Percentiles rank a stretch among this genome's conserved stretches.
Conservation (phyloP, 768 basidiomycete species). For the Psilocybe subaeruginosa region DNA sequence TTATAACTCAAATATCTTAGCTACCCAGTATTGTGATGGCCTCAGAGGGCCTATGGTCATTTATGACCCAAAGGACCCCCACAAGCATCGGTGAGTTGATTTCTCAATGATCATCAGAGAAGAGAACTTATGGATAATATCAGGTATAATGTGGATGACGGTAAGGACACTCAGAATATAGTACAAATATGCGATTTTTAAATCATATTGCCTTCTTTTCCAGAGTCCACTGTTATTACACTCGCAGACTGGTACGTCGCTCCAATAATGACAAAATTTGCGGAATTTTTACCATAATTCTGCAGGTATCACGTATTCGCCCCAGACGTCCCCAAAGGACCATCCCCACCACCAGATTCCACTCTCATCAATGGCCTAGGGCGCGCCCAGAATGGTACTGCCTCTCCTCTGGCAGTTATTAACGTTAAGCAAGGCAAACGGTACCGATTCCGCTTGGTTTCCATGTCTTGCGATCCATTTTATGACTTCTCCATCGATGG, state of each 20-base stretch:
- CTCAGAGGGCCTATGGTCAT: slow-evolving; percentile 52
- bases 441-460: slow-evolving; percentile 52
- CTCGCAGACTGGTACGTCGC: slow-evolving; percentile 39
- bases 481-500: slow-evolving; percentile 48
- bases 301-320: slow-evolving; percentile 33
- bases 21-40: slow-evolving; percentile 60
- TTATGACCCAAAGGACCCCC: slow-evolving; percentile 45
- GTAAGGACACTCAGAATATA: slow-evolving; percentile 6
- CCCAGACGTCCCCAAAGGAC: slow-evolving; percentile 22
- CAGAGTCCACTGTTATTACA: slow-evolving; percentile 46
- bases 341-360: slow-evolving; percentile 32
- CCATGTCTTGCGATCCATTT: slow-evolving; percentile 47
- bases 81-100: slow-evolving; percentile 19
- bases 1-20: slow-evolving; percentile 17
- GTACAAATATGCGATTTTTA: too few relatives aligned
- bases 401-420: slow-evolving; percentile 38
- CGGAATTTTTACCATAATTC: background rate
- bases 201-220: background rate
- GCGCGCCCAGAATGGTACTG: slow-evolving; percentile 39
- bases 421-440: slow-evolving; percentile 36
- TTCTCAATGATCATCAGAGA: background rate
- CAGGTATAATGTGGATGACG: slow-evolving; percentile 17
- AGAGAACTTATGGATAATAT: too few relatives aligned
- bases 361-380: slow-evolving; percentile 54
- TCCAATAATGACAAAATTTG: background rate